Percentiles rank a stretch among this genome's conserved stretches.
These are phyloP conservation scores for Suhomyces choctaworum DNA, from an alignment of 1,139 yeast species.

Conservation along the genomic window DNA sequence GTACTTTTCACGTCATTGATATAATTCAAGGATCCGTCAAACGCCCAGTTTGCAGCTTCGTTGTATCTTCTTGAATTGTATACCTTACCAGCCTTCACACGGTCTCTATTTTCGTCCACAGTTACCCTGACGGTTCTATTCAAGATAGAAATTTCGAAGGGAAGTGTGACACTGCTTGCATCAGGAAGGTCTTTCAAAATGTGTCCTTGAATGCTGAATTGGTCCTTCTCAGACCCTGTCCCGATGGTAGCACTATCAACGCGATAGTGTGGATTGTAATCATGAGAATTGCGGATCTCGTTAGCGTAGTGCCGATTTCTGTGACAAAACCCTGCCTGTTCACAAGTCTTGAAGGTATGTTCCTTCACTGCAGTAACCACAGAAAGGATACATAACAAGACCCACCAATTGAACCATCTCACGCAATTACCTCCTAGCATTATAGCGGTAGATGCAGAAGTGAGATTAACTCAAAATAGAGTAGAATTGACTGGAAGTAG, in stretches of 20 bases:
- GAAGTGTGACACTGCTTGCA: slow-evolving; percentile 39
- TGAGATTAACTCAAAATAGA: no score
- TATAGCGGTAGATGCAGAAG: no score
- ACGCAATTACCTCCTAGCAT: slow-evolving; percentile 4
- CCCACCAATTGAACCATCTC: slow-evolving; percentile 8
- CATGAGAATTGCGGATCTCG: slow-evolving; percentile 32
- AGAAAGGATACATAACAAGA: slow-evolving; percentile 5
- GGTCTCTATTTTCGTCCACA: slow-evolving; percentile 55
- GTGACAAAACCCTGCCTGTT: slow-evolving; percentile 79
- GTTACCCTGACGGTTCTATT: slow-evolving; percentile 59
- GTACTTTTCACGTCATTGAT: slow-evolving; percentile 12
- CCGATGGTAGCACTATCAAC: slow-evolving; percentile 45
- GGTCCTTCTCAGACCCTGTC: slow-evolving; percentile 21
- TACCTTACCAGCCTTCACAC: slow-evolving; percentile 19
- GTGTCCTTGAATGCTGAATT: slow-evolving; percentile 39
- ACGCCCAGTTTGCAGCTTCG: slow-evolving; percentile 63
- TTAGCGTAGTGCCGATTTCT: slow-evolving; percentile 75
- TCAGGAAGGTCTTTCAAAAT: slow-evolving; percentile 43
- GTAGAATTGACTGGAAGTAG: no score
- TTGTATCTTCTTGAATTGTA: slow-evolving; percentile 51
- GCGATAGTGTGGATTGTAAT: slow-evolving; percentile 51
- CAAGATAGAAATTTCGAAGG: slow-evolving; percentile 58
- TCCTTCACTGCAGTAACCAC: slow-evolving; percentile 55
- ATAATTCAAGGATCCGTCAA: slow-evolving; percentile 27
- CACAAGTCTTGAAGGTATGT: slow-evolving; percentile 76